Base-by-base conservation (phyloP, 2,329 filamentous ascomycete genomes). In the Neopestalotiopsis clavispora region DNA sequence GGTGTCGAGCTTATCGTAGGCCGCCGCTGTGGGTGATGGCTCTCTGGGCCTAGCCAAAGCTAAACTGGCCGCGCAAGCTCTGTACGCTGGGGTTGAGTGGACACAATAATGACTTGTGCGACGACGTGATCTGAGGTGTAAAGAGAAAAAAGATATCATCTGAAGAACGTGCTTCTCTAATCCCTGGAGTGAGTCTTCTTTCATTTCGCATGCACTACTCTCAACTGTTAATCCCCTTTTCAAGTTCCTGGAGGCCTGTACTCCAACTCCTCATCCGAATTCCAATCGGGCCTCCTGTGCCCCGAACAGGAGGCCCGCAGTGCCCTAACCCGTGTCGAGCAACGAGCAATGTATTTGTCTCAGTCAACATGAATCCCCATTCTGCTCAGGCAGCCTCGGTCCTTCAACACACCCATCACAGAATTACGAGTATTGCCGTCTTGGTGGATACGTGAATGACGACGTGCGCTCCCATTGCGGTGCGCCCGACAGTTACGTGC, bases 301-400 rank as follows among this genome's bases (percentile, higher is more conserved):
- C 63, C 63, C 13, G 14, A 58, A 65, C 45, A 65, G 63, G 63
- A 65, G 63, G 52, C 63, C 63, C 63, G 12, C n/a, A 64, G n/a
- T 13, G 45, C 28, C 23, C 28, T 57, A 32, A 57, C 42, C 28
- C 42, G 40, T 65, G 63, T 58, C 63, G 52, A 65, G 63, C 63
- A 49, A 65, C 63, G 63, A 65, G 45, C 45, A 42, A 57, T 45
- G 28, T 40, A 13, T 65, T 57, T 56, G 63, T 58, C 63, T 65
- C 63, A 38, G 14, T 65, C 63, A 58, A 57, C 45, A 65, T 23
- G 40, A 56, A 13, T n/a, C 28, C 63, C 57, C 9, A n/a, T 34
- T 32, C 63, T 34, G 17, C 34, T 40, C 20, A 28, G 63, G 56
- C 63, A 23, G 28, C 63, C 10, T 34, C 30, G 63, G 32, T 65